These are phyloP conservation scores for Aspergillus ustus DNA, from an alignment of 2,329 filamentous ascomycete species.

Conservation along the genomic window DNA sequence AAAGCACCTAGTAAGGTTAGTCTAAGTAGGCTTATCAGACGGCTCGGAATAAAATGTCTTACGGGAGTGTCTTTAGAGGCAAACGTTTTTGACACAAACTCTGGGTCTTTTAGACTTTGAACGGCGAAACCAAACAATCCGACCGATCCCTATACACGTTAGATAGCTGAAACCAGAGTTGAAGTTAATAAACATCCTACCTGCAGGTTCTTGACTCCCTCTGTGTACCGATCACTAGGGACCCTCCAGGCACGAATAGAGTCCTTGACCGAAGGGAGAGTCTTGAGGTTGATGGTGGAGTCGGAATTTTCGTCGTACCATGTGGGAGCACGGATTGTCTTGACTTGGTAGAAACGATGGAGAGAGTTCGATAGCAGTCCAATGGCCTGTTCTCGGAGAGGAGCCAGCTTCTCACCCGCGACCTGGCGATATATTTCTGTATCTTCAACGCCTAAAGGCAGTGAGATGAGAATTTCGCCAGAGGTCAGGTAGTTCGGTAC, in stretches of 20 bases:
- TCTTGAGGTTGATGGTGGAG: conserved; percentile 66
- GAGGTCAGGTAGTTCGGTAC: conserved; percentile 83
- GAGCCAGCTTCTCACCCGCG: conserved; percentile 73
- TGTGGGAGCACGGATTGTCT: conserved; percentile 74
- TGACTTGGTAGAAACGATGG: conserved; percentile 81
- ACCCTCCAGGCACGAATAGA: conserved; percentile 73
- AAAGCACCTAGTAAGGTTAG: conserved; percentile 47
- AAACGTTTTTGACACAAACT: conserved; percentile 72
- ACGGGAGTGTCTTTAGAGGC: conserved; percentile 57
- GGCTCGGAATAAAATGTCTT: conserved; percentile 14
- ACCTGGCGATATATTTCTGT: conserved; percentile 81
- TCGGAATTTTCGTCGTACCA: conserved; percentile 81
- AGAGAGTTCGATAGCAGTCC: conserved; percentile 78
- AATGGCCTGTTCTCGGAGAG: conserved; percentile 75
- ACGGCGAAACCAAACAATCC: conserved; percentile 53
- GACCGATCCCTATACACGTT: conserved; percentile 26
- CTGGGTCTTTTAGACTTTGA: conserved; percentile 68
- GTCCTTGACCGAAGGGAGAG: conserved; percentile 57
- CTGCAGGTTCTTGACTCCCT: conserved; percentile 42
- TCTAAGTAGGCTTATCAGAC: background rate
- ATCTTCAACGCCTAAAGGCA: conserved; percentile 83
- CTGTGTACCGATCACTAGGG: conserved; percentile 58
- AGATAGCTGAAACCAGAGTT: background rate
- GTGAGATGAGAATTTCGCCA: conserved; percentile 74
- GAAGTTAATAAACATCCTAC: conserved; percentile 22